phyloP scores from a whole-genome alignment of 2,329 filamentous ascomycete species.

The Tolypocladium sp. region DNA sequence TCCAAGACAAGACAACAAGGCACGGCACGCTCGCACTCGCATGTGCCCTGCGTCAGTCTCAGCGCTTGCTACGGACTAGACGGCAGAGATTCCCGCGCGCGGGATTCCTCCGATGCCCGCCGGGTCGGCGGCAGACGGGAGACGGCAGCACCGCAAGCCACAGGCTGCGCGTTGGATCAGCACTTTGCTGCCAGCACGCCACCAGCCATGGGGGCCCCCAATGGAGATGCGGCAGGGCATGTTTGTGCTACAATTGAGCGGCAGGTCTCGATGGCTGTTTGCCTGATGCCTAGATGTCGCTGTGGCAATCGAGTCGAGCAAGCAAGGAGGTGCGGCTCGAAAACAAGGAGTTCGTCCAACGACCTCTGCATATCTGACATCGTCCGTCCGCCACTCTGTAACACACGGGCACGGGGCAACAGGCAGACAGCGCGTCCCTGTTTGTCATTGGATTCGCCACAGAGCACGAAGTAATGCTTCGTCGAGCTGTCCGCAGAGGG shows the following conservation, averaged over 20 bases:
- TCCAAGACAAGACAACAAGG: background rate
- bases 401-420: background rate
- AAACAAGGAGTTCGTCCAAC: background rate
- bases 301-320: background rate
- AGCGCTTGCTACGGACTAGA: too few relatives aligned
- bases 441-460: background rate
- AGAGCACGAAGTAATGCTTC: too few relatives aligned
- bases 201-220: too few relatives aligned
- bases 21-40: background rate
- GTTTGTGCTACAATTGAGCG: background rate
- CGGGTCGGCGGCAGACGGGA: too few relatives aligned
- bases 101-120: too few relatives aligned
- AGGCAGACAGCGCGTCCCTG: background rate
- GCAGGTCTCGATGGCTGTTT: background rate
- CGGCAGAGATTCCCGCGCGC: too few relatives aligned
- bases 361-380: too few relatives aligned
- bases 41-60: background rate
- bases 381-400: too few relatives aligned
- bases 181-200: background rate
- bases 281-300: background rate
- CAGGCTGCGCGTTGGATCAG: background rate
- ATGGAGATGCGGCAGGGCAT: background rate
- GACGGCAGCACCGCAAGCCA: too few relatives aligned
- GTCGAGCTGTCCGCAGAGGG: background rate
- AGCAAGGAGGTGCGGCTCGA: background rate